A percentile compares a stretch with the other conserved stretches of the same genome.
Conservation (phyloP, 108 stramenopile species). For the Cylindrotheca fusiformis region DNA sequence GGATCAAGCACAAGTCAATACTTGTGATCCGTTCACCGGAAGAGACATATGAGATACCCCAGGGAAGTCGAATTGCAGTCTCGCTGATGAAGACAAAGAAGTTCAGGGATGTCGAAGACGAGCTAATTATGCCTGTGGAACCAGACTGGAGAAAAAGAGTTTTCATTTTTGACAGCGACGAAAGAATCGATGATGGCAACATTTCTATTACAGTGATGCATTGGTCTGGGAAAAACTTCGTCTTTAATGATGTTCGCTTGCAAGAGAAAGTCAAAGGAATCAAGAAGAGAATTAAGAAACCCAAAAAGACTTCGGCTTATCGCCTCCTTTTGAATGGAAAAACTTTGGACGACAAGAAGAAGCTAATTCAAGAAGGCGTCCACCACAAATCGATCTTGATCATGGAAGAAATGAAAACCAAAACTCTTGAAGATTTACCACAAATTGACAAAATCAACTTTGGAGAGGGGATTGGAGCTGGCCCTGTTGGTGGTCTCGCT, state of each 20-base stretch:
- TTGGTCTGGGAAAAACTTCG: conserved; percentile 22
- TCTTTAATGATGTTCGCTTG: conserved; percentile 10
- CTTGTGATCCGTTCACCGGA: conserved; percentile 7
- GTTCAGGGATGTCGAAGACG: conserved; percentile 12
- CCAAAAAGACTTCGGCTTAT: conserved; percentile 5
- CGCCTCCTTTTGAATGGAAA: conserved; percentile 15
- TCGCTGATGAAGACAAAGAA: conserved; percentile 15
- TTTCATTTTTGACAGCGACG: conserved; percentile 33
- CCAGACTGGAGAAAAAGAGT: conserved; percentile 29
- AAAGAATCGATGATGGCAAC: conserved; percentile 14
- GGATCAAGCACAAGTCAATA: conserved; percentile 9
- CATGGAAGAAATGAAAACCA: conserved; percentile 18
- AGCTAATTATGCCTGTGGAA: conserved; percentile 26
- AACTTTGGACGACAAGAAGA: conserved; percentile 12
- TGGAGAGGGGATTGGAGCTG: too few relatives aligned
- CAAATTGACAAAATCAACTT: not conserved
- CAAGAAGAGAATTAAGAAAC: conserved; percentile 14
- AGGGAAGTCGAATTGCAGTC: conserved; percentile 1
- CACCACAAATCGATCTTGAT: conserved; percentile 20
- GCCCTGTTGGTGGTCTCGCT: not conserved
- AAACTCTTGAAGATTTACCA: not conserved
- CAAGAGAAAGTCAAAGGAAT: conserved; percentile 11
- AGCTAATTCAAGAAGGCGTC: conserved; percentile 11
- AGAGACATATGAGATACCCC: not conserved
- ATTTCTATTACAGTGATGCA: conserved; percentile 22